Conservation (phyloP, 129 eudicot genomes). For the Logfia minima region DNA sequence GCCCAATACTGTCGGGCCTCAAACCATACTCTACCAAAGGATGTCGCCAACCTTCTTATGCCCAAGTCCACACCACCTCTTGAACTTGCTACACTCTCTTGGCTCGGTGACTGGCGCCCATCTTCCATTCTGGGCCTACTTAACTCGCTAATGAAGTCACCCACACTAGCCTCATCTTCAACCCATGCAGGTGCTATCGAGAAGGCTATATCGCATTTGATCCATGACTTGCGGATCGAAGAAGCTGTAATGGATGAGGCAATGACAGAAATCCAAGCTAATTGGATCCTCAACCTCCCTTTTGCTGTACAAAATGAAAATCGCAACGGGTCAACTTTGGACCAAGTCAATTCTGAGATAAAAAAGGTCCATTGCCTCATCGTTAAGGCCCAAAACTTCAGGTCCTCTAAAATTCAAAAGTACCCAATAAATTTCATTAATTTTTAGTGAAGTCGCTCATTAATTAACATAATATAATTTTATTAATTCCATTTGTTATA, state of each 20-base stretch:
- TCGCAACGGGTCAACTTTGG: constrained; percentile 35
- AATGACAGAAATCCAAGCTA: constrained; percentile 86
- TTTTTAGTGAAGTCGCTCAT: neutral
- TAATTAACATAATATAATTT: neutral
- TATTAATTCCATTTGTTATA: neutral
- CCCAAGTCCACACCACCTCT: constrained; percentile 67
- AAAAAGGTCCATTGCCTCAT: constrained; percentile 75
- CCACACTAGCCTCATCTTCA: constrained; percentile 35
- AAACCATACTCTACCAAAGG: constrained; percentile 55
- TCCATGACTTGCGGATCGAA: constrained; percentile 77
- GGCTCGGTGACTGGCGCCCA: constrained; percentile 99
- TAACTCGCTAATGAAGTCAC: constrained; percentile 45
- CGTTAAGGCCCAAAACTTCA: constrained; percentile 87
- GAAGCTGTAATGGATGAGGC: constrained; percentile 94
- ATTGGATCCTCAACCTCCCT: constrained; percentile 73
- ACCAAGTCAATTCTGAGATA: constrained; percentile 57
- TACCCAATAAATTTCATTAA: neutral
- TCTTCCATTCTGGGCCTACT: constrained; percentile 75
- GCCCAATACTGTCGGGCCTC: constrained; percentile 59
- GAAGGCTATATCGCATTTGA: constrained; percentile 50
- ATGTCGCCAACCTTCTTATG: constrained; percentile 69
- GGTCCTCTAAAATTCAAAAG: constrained; percentile 39
- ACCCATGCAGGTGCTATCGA: constrained; percentile 52
- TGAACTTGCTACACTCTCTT: constrained; percentile 67
- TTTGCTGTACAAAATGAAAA: constrained; percentile 36